Evolutionary conservation across 2,329 filamentous ascomycete genomes (phyloP).

Genomic region (Paraphaeosphaeria minitans): DNA sequence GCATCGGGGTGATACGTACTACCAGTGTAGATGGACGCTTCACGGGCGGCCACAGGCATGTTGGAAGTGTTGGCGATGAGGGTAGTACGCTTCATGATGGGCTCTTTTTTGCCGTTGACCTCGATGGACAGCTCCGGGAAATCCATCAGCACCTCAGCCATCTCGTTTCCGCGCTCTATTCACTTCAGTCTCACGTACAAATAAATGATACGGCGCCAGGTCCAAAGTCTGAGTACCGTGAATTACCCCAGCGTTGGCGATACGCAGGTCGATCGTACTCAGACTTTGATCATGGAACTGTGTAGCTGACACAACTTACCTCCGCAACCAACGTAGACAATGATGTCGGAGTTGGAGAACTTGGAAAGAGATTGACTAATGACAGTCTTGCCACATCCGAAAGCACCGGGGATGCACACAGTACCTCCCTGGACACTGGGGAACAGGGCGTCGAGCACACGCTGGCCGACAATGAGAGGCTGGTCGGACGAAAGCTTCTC

Average conservation of each 20-base stretch:
- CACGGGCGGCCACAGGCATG: constrained; percentile 98
- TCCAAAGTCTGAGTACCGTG: no score
- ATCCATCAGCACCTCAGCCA: constrained; percentile 99
- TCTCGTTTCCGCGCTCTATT: constrained; percentile 88
- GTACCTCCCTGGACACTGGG: constrained; percentile 96
- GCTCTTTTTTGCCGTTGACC: constrained; percentile 90
- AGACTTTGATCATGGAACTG: no score
- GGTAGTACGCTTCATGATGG: constrained; percentile 99
- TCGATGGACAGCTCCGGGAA: constrained; percentile 98
- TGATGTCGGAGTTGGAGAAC: constrained; percentile 99
- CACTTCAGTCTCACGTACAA: background rate
- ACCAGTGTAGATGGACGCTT: constrained; percentile 97
- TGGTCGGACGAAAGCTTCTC: constrained; percentile 89
- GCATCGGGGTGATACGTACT: background rate
- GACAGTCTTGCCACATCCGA: constrained; percentile 98
- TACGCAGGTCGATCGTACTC: no score
- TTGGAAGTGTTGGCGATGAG: constrained; percentile 99
- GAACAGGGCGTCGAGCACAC: constrained; percentile 95
- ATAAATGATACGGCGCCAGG: no score
- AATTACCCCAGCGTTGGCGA: no score
- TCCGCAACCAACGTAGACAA: constrained; percentile 84
- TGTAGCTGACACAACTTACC: background rate
- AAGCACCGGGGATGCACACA: constrained; percentile 96
- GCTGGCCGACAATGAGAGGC: constrained; percentile 94
- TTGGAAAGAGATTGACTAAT: constrained; percentile 98